Evolutionary conservation across 225 moss, liverwort and hornwort genomes (phyloP).

Genomic region (Lunularia cruciata): DNA sequence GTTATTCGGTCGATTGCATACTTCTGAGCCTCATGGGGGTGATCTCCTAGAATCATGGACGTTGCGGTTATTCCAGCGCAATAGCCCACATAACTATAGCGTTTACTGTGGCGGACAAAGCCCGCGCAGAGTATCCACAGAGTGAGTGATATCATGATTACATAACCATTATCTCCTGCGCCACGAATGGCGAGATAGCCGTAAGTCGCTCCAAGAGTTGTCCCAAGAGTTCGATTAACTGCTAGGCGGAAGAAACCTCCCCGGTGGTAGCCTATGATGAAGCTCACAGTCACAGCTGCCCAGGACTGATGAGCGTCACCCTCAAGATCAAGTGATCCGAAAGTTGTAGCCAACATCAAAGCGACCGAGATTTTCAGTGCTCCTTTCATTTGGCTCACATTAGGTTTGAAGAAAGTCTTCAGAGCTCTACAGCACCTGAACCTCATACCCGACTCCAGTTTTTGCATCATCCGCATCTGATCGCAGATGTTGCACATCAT

Average conservation of each 20-base stretch:
- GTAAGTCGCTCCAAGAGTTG: constrained; percentile 37
- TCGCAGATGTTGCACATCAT: not conserved
- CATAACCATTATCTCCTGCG: constrained; percentile 15
- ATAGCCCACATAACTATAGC: constrained; percentile 37
- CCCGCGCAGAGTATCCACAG: constrained; percentile 37
- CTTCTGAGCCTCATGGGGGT: constrained; percentile 19
- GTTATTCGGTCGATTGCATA: constrained; percentile 41
- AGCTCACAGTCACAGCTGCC: constrained; percentile 48
- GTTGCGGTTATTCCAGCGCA: constrained; percentile 43
- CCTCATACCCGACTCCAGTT: not conserved
- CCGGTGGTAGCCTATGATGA: constrained; percentile 43
- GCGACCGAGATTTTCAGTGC: constrained; percentile 44
- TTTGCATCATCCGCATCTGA: not conserved
- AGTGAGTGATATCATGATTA: constrained; percentile 28
- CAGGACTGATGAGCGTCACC: constrained; percentile 37
- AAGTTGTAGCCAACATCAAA: constrained; percentile 35
- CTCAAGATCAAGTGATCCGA: constrained; percentile 30
- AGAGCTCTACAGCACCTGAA: not conserved
- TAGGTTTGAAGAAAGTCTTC: not conserved
- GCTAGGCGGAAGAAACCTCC: constrained; percentile 45
- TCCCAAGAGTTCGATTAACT: constrained; percentile 39
- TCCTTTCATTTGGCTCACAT: constrained; percentile 4
- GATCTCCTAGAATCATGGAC: constrained; percentile 45
- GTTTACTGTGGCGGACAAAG: constrained; percentile 34
- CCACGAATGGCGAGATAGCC: constrained; percentile 41